A percentile compares a stretch with the other conserved stretches of the same genome.
These are phyloP conservation scores for Linderniella brevidens DNA, from an alignment of 257 asterid genomes.

Conservation along the genomic window DNA sequence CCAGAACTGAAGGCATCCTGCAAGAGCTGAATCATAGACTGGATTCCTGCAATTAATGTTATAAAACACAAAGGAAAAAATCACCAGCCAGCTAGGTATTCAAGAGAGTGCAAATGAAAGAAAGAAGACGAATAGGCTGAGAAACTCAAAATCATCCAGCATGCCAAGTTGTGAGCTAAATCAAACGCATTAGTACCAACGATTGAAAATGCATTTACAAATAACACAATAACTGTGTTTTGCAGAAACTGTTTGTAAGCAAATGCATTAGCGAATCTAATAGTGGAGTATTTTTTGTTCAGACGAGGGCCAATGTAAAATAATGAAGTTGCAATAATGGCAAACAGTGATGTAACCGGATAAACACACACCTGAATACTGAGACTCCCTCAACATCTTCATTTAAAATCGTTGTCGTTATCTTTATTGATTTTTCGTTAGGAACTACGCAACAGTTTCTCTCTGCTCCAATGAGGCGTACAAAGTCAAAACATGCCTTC, in stretches of 20 bases:
- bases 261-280: no score
- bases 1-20: slow-evolving; percentile 60
- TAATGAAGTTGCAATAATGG: neutral
- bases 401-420: slow-evolving; percentile 38
- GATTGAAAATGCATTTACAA: no score
- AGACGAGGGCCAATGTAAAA: no score
- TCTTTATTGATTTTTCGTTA: slow-evolving; percentile 44
- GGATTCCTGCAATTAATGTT: slow-evolving; percentile 37
- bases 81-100: neutral
- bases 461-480: slow-evolving; percentile 55
- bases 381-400: slow-evolving; percentile 39
- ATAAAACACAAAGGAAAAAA: slow-evolving; percentile 12
- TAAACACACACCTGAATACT: slow-evolving; percentile 38
- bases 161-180: no score
- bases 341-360: slow-evolving; percentile 2
- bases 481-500: slow-evolving; percentile 93
- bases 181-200: no score
- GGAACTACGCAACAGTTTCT: slow-evolving; percentile 44
- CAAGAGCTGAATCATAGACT: slow-evolving; percentile 68
- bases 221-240: no score
- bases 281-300: neutral
- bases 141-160: no score
- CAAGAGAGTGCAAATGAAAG: neutral
- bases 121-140: no score
- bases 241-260: no score